Conservation (phyloP, 2,329 filamentous ascomycete species). For the Aspergillus niger region DNA sequence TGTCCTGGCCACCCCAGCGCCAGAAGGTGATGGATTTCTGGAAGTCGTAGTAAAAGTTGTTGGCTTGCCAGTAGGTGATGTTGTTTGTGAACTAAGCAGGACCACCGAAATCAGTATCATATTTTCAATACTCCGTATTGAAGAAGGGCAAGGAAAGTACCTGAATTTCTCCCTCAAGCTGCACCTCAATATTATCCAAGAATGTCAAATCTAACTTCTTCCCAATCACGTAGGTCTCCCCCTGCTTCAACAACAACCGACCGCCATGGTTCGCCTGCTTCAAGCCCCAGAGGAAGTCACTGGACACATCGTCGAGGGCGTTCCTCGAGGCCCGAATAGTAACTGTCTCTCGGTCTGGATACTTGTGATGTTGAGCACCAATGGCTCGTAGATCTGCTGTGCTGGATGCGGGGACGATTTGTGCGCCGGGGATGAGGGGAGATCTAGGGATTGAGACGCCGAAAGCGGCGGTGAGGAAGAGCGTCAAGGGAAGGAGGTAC, state of each 20-base stretch:
- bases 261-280: conserved; percentile 62
- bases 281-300: conserved; percentile 57
- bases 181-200: conserved; percentile 59
- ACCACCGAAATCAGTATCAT: too few species aligned
- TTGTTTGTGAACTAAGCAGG: conserved; percentile 47
- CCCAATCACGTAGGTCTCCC: conserved; percentile 59
- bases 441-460: too few species aligned
- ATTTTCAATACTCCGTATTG: too few species aligned
- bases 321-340: conserved; percentile 56
- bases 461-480: too few species aligned
- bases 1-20: conserved; percentile 64
- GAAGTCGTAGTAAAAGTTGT: conserved; percentile 55
- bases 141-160: conserved; percentile 22
- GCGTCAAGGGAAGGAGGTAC: too few species aligned
- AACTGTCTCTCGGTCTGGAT: conserved; percentile 47
- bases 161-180: conserved; percentile 60
- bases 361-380: conserved; percentile 28
- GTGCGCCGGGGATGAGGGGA: conserved; percentile 25
- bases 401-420: conserved; percentile 28
- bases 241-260: conserved; percentile 56
- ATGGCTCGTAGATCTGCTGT: conserved; percentile 20
- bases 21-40: conserved; percentile 63
- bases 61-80: conserved; percentile 52
- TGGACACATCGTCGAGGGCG: conserved; percentile 59
- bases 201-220: conserved; percentile 62